Conservation (phyloP, 2,329 filamentous ascomycete genomes). For the Stagonosporopsis vannaccii region DNA sequence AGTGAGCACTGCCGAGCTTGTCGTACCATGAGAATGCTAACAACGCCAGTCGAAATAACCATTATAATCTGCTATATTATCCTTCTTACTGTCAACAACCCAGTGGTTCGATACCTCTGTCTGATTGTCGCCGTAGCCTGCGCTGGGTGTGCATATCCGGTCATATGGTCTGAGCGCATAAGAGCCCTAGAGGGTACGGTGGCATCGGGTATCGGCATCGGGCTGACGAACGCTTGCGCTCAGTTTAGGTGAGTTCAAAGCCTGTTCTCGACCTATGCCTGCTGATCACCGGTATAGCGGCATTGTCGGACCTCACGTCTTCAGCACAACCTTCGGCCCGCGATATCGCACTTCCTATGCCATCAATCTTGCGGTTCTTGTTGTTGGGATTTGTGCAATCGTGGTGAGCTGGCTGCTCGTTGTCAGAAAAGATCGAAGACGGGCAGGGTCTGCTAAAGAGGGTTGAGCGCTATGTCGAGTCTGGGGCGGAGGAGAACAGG, state of each 20-base stretch:
- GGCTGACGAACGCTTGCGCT: conserved; percentile 30
- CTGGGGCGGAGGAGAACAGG: not conserved
- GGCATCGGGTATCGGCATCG: conserved; percentile 30
- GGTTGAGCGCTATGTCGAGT: not conserved
- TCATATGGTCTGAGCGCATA: conserved; percentile 31
- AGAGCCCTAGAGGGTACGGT: conserved; percentile 29
- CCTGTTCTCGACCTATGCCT: not conserved
- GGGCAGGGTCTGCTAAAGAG: not conserved
- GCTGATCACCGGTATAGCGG: conserved; percentile 16
- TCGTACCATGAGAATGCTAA: not conserved
- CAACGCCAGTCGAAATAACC: conserved; percentile 20
- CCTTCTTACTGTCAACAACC: conserved; percentile 25
- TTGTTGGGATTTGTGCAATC: conserved; percentile 26
- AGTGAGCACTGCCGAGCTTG: conserved; percentile 8
- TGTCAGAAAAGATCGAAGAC: conserved; percentile 19
- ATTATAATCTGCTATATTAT: conserved; percentile 30
- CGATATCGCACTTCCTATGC: conserved; percentile 27
- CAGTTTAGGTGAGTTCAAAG: conserved; percentile 24
- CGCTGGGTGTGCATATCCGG: conserved; percentile 28
- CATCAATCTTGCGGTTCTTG: conserved; percentile 29
- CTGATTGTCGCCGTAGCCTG: conserved; percentile 28
- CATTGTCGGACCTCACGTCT: conserved; percentile 29
- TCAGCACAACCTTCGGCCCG: conserved; percentile 30
- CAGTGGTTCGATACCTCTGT: conserved; percentile 26
- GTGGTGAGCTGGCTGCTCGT: conserved; percentile 25